Evolutionary conservation across 768 basidiomycete species (phyloP).

Genomic region (Fomitopsis pulvina): DNA sequence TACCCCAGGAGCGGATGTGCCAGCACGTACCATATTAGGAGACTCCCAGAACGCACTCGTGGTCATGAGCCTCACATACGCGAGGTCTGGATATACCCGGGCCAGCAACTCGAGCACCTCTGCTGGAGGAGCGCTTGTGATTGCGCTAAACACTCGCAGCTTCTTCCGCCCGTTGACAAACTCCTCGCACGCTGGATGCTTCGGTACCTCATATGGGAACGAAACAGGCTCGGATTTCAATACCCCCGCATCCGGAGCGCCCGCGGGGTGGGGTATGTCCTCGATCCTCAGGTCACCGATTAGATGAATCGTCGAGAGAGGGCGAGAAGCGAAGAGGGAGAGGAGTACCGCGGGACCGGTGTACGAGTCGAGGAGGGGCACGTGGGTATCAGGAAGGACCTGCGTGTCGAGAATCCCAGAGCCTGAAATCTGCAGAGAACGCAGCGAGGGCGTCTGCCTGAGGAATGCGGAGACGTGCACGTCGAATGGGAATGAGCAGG

Average conservation of each 20-base stretch:
- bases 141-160: slow-evolving; percentile 51
- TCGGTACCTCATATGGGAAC: neutral
- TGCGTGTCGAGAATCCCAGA: slow-evolving; percentile 14
- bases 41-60: slow-evolving; percentile 25
- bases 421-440: slow-evolving; percentile 50
- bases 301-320: slow-evolving; percentile 57
- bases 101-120: slow-evolving; percentile 52
- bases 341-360: slow-evolving; percentile 55
- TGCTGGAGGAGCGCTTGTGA: slow-evolving; percentile 51
- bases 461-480: slow-evolving; percentile 54
- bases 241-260: slow-evolving; percentile 15
- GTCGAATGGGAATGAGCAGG: slow-evolving; percentile 59
- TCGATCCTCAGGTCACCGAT: slow-evolving; percentile 53
- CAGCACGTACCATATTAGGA: slow-evolving; percentile 26
- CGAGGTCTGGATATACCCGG: slow-evolving; percentile 50
- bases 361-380: slow-evolving; percentile 46
- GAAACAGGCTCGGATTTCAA: neutral
- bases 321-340: slow-evolving; percentile 57
- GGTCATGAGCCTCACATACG: slow-evolving; percentile 60
- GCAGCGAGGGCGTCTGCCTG: slow-evolving; percentile 42
- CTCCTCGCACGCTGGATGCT: neutral
- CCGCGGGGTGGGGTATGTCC: slow-evolving; percentile 37
- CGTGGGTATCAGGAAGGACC: slow-evolving; percentile 26
- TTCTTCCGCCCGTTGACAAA: slow-evolving; percentile 18
- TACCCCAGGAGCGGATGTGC: neutral